Percentiles rank a stretch among this genome's conserved stretches.
phyloP scores from a whole-genome alignment of 1,139 yeast species.

The Magnusiomyces magnusii region DNA sequence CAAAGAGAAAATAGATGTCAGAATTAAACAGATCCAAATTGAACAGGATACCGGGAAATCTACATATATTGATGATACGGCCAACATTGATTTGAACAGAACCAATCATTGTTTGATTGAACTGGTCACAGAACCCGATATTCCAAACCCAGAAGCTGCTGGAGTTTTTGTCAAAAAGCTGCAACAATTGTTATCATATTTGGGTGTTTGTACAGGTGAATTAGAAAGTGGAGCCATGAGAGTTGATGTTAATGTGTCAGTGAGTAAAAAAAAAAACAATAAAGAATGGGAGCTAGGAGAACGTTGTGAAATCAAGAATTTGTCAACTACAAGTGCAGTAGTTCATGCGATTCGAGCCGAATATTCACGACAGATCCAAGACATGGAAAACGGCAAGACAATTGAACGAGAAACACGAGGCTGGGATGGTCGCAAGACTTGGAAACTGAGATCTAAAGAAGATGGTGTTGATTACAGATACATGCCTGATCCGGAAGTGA shows the following conservation, averaged over 20 bases:
- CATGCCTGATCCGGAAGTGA: constrained; percentile 90
- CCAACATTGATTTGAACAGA: constrained; percentile 67
- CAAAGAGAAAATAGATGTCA: constrained; percentile 16
- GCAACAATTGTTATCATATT: constrained; percentile 58
- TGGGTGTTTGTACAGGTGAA: constrained; percentile 79
- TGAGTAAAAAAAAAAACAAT: constrained; percentile 38
- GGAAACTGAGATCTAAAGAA: constrained; percentile 66
- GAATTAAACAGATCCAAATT: constrained; percentile 69
- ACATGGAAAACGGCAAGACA: constrained; percentile 32
- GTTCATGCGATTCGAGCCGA: constrained; percentile 70
- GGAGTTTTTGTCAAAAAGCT: constrained; percentile 73
- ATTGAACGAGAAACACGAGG: constrained; percentile 74
- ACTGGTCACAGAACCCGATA: constrained; percentile 86
- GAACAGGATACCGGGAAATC: constrained; percentile 96
- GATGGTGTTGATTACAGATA: constrained; percentile 80
- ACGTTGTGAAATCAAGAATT: constrained; percentile 81
- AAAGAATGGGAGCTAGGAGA: constrained; percentile 29
- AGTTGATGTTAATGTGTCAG: constrained; percentile 86
- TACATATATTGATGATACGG: constrained; percentile 41
- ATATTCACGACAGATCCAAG: constrained; percentile 55
- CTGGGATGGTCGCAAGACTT: constrained; percentile 73
- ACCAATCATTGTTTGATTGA: constrained; percentile 84
- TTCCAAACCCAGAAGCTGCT: constrained; percentile 59
- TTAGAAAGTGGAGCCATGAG: constrained; percentile 92
- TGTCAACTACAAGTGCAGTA: constrained; percentile 79